Conservation (phyloP, 2,329 filamentous ascomycete genomes). For the Fusarium nygamai region DNA sequence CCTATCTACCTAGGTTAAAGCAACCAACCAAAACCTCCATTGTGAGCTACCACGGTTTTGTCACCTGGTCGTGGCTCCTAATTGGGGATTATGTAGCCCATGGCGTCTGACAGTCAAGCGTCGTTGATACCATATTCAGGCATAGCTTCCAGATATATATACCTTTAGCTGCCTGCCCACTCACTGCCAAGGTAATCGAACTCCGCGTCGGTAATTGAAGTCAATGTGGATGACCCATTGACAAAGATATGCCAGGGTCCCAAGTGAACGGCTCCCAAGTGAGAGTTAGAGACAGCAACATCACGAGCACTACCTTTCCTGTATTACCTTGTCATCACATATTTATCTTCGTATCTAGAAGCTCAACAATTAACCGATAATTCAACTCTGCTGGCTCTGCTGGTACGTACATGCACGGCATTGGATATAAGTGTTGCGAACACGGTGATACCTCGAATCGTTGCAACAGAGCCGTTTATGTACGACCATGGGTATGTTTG, state of each 20-base stretch:
- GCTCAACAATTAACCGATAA: background rate
- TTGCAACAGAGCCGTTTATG: constrained; percentile 40
- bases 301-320: background rate
- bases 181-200: background rate
- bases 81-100: background rate
- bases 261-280: background rate
- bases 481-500: constrained; percentile 41
- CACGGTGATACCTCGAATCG: constrained; percentile 33
- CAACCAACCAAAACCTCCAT: background rate
- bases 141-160: background rate
- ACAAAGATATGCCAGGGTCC: background rate
- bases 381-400: background rate
- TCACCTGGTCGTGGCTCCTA: background rate
- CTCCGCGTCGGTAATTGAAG: background rate
- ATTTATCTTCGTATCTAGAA: background rate
- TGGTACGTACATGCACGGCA: constrained; percentile 13
- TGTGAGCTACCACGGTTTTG: background rate
- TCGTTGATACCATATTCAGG: background rate
- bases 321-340: background rate
- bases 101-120: background rate
- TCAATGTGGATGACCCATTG: background rate
- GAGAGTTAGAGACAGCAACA: background rate
- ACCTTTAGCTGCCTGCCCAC: background rate
- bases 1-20: background rate
- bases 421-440: constrained; percentile 18